Base-by-base conservation (phyloP, 192 early-diverging fungal genomes). In the Coemansia sp. region DNA sequence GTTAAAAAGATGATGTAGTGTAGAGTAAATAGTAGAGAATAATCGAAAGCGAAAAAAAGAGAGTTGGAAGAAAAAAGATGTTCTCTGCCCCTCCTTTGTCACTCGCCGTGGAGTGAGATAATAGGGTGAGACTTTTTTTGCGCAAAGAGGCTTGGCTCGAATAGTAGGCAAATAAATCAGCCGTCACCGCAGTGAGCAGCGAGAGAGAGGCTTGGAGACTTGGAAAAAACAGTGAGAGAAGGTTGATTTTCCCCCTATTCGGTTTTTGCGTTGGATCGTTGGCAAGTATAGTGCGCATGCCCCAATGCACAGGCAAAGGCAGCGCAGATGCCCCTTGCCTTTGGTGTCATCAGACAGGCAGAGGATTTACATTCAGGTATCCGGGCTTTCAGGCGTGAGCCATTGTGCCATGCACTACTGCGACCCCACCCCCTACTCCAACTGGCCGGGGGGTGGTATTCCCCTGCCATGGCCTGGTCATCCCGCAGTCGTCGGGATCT, bases 251-350 rank as follows among this genome's bases (percentile, higher is more conserved):
- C 48, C 31, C 14, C 8, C 43, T 20, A 21, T 21, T 1, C 9
- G 48, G 43, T 20, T 26, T 25, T 50, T 13, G 48, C 23, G 48
- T 50, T 50, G 48, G 48, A 50, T 50, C 48, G 48, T 9, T 26
- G 10, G 3, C 11, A 50, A 50, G 48, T 50, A 50, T 50, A 50
- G 48, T 50, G 48, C 48, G 48, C 48, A 50, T 50, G 48, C 23
- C 21, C n/a, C n/a, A n/a, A 45, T 45, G 43, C 43, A 45, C 18
- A 45, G 43, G 43, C 43, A 45, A 41, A 41, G 39, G 39, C 39
- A 41, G 43, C n/a, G 43, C 43, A 18, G 43, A 6, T 45, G 43
- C 20, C 43, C 43, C 43, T 45, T 45, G 43, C 43, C 43, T 45
- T n/a, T 4, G 18, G 18, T 45, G 43, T 45, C 43, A 45, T 18